These are phyloP conservation scores for Tetrapisispora phaffii DNA, from an alignment of 805 yeast genomes.

Conservation along the genomic window DNA sequence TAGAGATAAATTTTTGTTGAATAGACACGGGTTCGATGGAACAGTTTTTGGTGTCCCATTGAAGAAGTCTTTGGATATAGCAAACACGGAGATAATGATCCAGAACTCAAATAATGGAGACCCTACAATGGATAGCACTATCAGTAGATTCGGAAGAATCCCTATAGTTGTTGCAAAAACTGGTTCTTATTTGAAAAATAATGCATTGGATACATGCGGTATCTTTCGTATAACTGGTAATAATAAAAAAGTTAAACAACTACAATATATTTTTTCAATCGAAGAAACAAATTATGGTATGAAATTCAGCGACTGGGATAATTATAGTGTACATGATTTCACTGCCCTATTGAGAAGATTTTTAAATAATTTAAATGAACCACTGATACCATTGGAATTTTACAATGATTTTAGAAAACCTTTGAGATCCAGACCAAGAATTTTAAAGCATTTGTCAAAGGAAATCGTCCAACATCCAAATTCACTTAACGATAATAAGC, in stretches of 20 bases:
- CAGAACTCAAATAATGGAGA: constrained; percentile 52
- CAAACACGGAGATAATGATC: constrained; percentile 48
- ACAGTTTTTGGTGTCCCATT: constrained; percentile 71
- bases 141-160: constrained; percentile 71
- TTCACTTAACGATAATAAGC: constrained; percentile 20
- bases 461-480: constrained; percentile 19
- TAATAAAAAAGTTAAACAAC: constrained; percentile 69
- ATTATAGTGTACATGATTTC: constrained; percentile 90
- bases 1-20: constrained; percentile 29
- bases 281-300: constrained; percentile 58
- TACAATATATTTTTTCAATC: constrained; percentile 64
- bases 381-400: constrained; percentile 65
- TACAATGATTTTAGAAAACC: constrained; percentile 75
- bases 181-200: constrained; percentile 69
- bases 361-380: constrained; percentile 81
- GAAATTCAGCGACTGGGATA: constrained; percentile 69
- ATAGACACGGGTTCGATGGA: constrained; percentile 28
- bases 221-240: constrained; percentile 89
- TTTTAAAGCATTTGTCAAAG: constrained; percentile 52
- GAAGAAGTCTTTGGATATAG: constrained; percentile 56
- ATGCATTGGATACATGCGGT: constrained; percentile 74
- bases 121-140: constrained; percentile 50
- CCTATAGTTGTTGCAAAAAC: constrained; percentile 94
- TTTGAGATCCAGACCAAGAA: constrained; percentile 47
- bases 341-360: constrained; percentile 79